Conservation (phyloP, 2,329 filamentous ascomycete genomes). For the Fusarium odoratissimum region DNA sequence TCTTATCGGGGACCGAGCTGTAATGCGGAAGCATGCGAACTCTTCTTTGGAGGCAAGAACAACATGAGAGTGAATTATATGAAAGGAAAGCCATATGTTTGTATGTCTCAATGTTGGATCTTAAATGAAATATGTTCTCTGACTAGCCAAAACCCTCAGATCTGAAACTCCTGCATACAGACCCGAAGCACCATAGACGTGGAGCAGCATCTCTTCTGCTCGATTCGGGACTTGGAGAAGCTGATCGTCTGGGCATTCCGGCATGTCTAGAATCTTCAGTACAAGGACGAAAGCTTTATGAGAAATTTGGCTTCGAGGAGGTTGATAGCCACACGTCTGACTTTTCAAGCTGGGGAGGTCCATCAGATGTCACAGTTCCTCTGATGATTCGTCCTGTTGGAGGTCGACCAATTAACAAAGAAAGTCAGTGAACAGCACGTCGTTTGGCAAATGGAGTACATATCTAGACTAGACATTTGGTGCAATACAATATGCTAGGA, state of each 20-base stretch:
- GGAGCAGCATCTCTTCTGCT: slow-evolving; percentile 52
- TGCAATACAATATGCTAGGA: background rate
- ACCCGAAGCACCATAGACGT: slow-evolving; percentile 51
- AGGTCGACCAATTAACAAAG: background rate
- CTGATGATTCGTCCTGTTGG: slow-evolving; percentile 43
- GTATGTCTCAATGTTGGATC: slow-evolving; percentile 43
- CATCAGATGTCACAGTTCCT: slow-evolving; percentile 25
- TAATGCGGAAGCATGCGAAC: slow-evolving; percentile 50
- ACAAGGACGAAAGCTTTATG: slow-evolving; percentile 49
- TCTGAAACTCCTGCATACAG: slow-evolving; percentile 53
- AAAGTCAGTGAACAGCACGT: background rate
- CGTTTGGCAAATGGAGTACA: no score
- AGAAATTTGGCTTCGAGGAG: slow-evolving; percentile 51
- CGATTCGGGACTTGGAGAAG: slow-evolving; percentile 50
- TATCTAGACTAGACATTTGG: background rate
- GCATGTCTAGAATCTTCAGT: slow-evolving; percentile 52
- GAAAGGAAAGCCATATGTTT: slow-evolving; percentile 49
- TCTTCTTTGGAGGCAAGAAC: slow-evolving; percentile 49
- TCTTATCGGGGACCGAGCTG: slow-evolving; percentile 45
- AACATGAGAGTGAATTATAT: slow-evolving; percentile 47
- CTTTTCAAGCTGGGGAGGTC: slow-evolving; percentile 47
- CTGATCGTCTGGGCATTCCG: slow-evolving; percentile 51
- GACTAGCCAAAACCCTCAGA: slow-evolving; percentile 39
- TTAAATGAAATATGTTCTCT: no score
- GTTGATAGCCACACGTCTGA: slow-evolving; percentile 44